Percentiles rank a stretch among this genome's conserved stretches.
Evolutionary conservation across 1,139 yeast species (phyloP).

Genomic region (Yamadazyma diddensiae): DNA sequence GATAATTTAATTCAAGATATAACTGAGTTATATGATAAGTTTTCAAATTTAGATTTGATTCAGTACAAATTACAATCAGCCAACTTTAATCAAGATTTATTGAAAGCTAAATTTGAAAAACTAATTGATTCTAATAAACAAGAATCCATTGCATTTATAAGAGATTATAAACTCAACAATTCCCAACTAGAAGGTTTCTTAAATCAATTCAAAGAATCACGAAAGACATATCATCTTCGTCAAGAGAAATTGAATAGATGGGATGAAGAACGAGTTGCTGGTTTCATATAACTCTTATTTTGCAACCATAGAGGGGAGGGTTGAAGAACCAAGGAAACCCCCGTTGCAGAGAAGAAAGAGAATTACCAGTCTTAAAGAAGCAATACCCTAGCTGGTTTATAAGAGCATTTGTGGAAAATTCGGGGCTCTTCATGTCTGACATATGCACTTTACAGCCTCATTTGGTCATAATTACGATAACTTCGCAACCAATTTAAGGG

Average conservation of each 20-base stretch:
- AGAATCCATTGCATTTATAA: conserved; percentile 21
- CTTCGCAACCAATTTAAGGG: too few relatives aligned
- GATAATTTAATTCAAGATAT: conserved; percentile 24
- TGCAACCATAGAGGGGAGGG: background rate
- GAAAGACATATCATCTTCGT: conserved; percentile 53
- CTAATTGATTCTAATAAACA: conserved; percentile 24
- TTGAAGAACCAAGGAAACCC: too few relatives aligned
- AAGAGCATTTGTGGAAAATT: too few relatives aligned
- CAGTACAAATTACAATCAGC: conserved; percentile 42
- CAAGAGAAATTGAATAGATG: conserved; percentile 59
- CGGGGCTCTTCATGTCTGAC: too few relatives aligned
- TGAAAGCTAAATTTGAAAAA: conserved; percentile 27
- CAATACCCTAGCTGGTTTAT: too few relatives aligned
- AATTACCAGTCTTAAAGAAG: too few relatives aligned
- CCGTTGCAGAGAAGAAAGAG: too few relatives aligned
- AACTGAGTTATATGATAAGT: conserved; percentile 29
- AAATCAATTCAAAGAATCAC: conserved; percentile 38
- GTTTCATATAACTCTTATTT: conserved; percentile 23
- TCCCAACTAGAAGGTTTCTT: conserved; percentile 31
- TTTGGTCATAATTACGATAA: too few relatives aligned
- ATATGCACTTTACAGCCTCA: too few relatives aligned
- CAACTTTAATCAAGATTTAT: conserved; percentile 34
- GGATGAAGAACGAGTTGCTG: conserved; percentile 67
- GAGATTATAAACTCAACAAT: conserved; percentile 11
- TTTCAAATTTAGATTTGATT: conserved; percentile 32